Evolutionary conservation across 306 rosid species (phyloP), one percentile per base, ranked within the genome.

Genomic region (Pueraria montana): DNA sequence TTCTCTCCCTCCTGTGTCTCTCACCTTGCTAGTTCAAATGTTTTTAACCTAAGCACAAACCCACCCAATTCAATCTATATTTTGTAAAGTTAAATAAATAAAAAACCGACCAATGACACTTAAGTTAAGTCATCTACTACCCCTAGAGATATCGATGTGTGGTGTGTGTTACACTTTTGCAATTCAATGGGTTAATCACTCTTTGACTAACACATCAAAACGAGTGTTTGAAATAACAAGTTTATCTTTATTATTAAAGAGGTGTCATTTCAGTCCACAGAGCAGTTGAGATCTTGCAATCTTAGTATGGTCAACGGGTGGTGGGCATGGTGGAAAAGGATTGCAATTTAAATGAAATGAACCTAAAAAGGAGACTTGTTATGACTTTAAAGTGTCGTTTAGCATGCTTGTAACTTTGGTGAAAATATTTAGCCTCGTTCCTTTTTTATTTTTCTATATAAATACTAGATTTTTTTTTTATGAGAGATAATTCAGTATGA

Each of bases 241-340:
- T 67, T 79, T 36, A 40, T 55, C 34, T 70, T 27, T 27, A 8
- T 12, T 4, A 8, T 26, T 43, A 52, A 56, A 58, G 12, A 18
- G 17, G 34, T 56, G 72, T 56, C 38, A 43, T 42, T 8, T 58
- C 18, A 67, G 26, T 66, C 65, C 62, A 26, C 61, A n/a, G 23
- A 45, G 83, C 62, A 20, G 78, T 56, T 80, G 34, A 20, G 72
- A 77, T 63, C 3, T 46, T 76, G 72, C 71, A 76, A 43, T 76
- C 72, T 34, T 12, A 4, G 0, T 20, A 11, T 40, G 42, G 83
- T 80, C 77, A 80, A 69, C 2, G 61, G 55, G 9, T 32, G 74
- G 74, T 46, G 62, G 34, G 34, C 63, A 49, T 24, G 1, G n/a
- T 11, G 14, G 52, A 67, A 20, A 20, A 46, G 10, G 24, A 20